Percentiles rank a stretch among this genome's conserved stretches.
These are phyloP conservation scores for Podospora anserina DNA, from an alignment of 495 filamentous ascomycete species.

Conservation along the genomic window DNA sequence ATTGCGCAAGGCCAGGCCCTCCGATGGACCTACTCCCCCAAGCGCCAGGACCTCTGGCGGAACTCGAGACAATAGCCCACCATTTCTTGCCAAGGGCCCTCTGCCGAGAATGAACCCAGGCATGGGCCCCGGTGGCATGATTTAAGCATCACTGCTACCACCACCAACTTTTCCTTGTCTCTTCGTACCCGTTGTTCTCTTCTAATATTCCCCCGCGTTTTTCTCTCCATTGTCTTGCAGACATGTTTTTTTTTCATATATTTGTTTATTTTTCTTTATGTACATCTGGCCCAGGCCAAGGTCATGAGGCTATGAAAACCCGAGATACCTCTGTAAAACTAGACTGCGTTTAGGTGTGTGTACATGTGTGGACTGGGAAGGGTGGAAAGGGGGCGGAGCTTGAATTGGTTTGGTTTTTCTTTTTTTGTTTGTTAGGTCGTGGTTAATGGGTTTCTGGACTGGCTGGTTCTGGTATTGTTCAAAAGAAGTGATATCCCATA, in stretches of 20 bases:
- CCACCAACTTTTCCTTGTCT: neutral
- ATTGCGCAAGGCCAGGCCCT: slow-evolving; percentile 46
- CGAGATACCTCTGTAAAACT: slow-evolving; percentile 32
- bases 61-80: slow-evolving; percentile 41
- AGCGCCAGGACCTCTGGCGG: slow-evolving; percentile 42
- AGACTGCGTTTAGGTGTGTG: slow-evolving; percentile 3
- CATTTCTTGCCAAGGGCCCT: slow-evolving; percentile 31
- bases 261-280: slow-evolving; percentile 16
- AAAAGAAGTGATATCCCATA: slow-evolving; percentile 8
- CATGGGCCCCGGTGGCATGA: slow-evolving; percentile 45
- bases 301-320: slow-evolving; percentile 30
- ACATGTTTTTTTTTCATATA: slow-evolving; percentile 19
- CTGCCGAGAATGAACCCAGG: slow-evolving; percentile 25
- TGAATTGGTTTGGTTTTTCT: neutral
- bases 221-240: slow-evolving; percentile 1
- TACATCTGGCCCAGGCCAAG: slow-evolving; percentile 1
- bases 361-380: neutral
- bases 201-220: slow-evolving; percentile 11
- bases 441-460: neutral
- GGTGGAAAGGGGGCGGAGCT: neutral
- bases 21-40: slow-evolving; percentile 45
- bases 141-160: slow-evolving; percentile 29
- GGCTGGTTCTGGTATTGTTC: slow-evolving; percentile 10
- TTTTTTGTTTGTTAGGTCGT: neutral
- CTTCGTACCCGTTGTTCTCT: neutral